These are phyloP conservation scores for Batrachochytrium dendrobatidis DNA, from an alignment of 371 early-diverging fungal genomes.

Conservation along the genomic window DNA sequence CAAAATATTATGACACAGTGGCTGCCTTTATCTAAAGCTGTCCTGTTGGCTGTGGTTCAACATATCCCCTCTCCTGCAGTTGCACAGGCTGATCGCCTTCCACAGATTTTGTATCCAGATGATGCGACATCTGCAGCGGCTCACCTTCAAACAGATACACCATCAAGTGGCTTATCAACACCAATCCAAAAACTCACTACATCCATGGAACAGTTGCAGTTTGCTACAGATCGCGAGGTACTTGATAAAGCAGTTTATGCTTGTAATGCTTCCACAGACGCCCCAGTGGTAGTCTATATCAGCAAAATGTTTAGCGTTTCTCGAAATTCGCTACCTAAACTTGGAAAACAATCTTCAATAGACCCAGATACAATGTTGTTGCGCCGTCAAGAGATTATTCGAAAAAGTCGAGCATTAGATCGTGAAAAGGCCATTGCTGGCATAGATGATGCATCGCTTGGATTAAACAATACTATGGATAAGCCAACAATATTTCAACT, in stretches of 20 bases:
- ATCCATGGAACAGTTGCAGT: no score
- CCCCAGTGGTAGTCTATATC: slow-evolving; percentile 64
- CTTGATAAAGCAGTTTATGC: slow-evolving; percentile 19
- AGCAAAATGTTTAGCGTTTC: slow-evolving; percentile 90
- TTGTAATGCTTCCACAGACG: slow-evolving; percentile 26
- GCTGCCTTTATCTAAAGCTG: slow-evolving; percentile 40
- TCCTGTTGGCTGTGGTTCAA: slow-evolving; percentile 70
- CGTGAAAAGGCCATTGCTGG: slow-evolving; percentile 31
- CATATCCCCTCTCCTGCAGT: slow-evolving; percentile 77
- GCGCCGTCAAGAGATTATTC: not conserved
- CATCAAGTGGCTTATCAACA: no score
- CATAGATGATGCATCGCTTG: not conserved
- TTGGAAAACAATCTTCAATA: not conserved
- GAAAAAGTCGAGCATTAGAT: not conserved
- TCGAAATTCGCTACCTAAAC: slow-evolving; percentile 54
- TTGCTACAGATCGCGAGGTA: not conserved
- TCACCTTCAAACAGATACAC: no score
- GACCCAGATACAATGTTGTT: not conserved
- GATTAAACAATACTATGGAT: no score
- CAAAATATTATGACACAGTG: slow-evolving; percentile 64
- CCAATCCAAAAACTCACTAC: no score
- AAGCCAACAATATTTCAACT: no score
- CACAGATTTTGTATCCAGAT: slow-evolving; percentile 66
- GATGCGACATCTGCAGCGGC: not conserved
- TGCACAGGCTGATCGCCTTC: slow-evolving; percentile 76